Percentiles rank a stretch among this genome's conserved stretches.
phyloP scores from a whole-genome alignment of 2,329 filamentous ascomycete genomes.

The Nannizzia gypsea region DNA sequence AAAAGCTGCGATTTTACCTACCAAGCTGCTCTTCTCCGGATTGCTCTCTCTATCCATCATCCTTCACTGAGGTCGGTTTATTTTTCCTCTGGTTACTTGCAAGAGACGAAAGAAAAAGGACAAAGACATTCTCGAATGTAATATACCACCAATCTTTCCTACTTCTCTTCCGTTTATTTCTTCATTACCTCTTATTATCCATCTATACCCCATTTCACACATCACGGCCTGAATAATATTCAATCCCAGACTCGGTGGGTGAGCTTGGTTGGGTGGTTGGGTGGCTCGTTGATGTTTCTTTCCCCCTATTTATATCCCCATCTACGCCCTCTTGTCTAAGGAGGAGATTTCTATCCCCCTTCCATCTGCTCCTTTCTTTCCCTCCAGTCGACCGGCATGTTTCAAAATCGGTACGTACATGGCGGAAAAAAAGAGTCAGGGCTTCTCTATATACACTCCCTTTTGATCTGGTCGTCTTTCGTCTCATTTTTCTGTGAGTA shows the following conservation, averaged over 20 bases:
- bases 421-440: background rate
- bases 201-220: background rate
- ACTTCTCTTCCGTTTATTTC: background rate
- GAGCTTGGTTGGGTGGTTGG: background rate
- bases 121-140: background rate
- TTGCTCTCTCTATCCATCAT: background rate
- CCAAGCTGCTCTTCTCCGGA: background rate
- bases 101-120: background rate
- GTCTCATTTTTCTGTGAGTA: background rate
- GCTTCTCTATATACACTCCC: background rate
- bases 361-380: constrained; percentile 10
- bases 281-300: background rate
- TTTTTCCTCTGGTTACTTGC: too few relatives aligned
- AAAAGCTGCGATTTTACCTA: background rate
- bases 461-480: background rate
- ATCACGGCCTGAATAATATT: background rate
- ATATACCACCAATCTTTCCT: background rate
- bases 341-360: background rate
- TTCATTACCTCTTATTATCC: background rate
- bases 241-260: background rate
- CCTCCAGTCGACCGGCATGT: constrained; percentile 27
- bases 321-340: background rate
- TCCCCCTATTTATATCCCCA: background rate
- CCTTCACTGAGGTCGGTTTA: too few relatives aligned
- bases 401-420: constrained; percentile 37